phyloP scores from a whole-genome alignment of 2,329 filamentous ascomycete genomes.

The Aspergillus fijiensis region DNA sequence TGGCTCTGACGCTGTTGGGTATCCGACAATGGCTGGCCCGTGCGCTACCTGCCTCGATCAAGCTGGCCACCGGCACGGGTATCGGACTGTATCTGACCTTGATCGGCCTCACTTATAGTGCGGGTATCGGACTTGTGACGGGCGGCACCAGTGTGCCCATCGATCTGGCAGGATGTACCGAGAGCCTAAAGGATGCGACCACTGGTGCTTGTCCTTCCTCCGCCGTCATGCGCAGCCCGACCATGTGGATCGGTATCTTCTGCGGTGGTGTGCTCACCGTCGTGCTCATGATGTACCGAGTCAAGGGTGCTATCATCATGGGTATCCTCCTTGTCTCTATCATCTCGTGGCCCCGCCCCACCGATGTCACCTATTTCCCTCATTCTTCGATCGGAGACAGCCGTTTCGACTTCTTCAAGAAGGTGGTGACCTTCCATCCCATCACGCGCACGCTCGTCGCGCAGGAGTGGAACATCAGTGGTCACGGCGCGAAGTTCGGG shows the following conservation, averaged over 20 bases:
- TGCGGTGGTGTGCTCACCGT: constrained; percentile 78
- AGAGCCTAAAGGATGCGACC: constrained; percentile 42
- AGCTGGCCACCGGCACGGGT: constrained; percentile 80
- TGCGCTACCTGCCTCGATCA: constrained; percentile 79
- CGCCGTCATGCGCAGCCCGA: constrained; percentile 77
- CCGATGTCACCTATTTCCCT: constrained; percentile 77
- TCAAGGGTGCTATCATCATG: constrained; percentile 82
- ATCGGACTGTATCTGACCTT: constrained; percentile 76
- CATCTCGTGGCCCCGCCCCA: constrained; percentile 81
- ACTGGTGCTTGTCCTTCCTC: constrained; percentile 61
- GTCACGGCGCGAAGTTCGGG: constrained; percentile 72
- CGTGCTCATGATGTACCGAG: constrained; percentile 77
- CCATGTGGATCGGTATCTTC: constrained; percentile 88
- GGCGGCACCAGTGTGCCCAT: constrained; percentile 68
- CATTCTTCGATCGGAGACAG: constrained; percentile 67
- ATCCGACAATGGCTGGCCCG: constrained; percentile 86
- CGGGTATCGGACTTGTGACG: constrained; percentile 77
- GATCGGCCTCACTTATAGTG: constrained; percentile 69
- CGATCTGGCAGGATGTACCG: constrained; percentile 71
- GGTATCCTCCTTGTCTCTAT: constrained; percentile 82
- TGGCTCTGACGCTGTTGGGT: constrained; percentile 74
- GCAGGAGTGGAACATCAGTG: constrained; percentile 70
- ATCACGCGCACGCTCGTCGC: constrained; percentile 69
- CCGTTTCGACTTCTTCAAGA: constrained; percentile 81
- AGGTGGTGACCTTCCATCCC: constrained; percentile 79